Evolutionary conservation across 106 monocot genomes (phyloP), one percentile per base, ranked within the genome.

Genomic region (Allium fistulosum): DNA sequence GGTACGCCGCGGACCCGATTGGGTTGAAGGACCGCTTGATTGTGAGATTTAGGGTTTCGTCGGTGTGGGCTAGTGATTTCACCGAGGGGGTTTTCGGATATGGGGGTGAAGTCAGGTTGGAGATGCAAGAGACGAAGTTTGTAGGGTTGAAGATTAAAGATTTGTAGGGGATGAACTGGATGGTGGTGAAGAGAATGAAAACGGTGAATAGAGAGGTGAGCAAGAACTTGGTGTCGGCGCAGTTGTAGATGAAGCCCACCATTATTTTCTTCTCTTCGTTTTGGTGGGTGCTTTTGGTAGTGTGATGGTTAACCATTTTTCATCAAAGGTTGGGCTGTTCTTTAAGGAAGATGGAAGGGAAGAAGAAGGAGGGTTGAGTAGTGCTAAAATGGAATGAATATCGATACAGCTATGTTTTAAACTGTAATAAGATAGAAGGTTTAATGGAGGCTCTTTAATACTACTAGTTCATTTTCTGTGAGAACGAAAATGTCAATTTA

Each of bases 1-100:
- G 82, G 74, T 80, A 76, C 17, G 91, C 87, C 7, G 87, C 91
- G 62, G 71, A 55, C 46, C 91, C 91, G 63, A 82, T 53, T 14
- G 85, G 53, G 76, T 69, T 77, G 82, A 92, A 82, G 6, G 69
- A 16, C 11, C 91, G 65, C 71, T 71, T 84, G 53, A 79, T 51
- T 11, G 48, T 7, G 16, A 16, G 28, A 18, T 22, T 22, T 22
- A 22, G 22, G 22, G 22, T 22, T 22, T 22, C 22, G 22, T 22
- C 22, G 22, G 22, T 22, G 22, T 22, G 22, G 58, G 48, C 3
- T 10, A 53, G 10, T 16, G 46, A 4, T 11, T 61, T 11, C 1
- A 22, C 22, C 22, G 22, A 22, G 27, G 4, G 9, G 18, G 63
- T 17, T 7, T 9, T 48, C 1, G 63, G 52, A 10, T 0, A 10